A percentile compares a stretch with the other conserved stretches of the same genome.
Conservation (phyloP, 345 rosid genomes). For the Camelina sativa region DNA sequence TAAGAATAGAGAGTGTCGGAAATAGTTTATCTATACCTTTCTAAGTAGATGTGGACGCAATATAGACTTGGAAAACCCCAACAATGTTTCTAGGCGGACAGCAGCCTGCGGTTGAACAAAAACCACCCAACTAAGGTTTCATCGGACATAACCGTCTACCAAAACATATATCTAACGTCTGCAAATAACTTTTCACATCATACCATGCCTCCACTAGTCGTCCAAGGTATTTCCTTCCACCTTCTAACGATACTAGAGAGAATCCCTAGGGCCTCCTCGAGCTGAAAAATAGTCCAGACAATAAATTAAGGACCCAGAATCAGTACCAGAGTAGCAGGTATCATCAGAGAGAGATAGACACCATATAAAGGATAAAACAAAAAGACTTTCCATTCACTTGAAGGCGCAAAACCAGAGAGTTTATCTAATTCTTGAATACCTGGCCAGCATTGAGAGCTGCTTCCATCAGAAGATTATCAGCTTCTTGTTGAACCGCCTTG, state of each 20-base stretch:
- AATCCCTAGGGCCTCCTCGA: slow-evolving; percentile 55
- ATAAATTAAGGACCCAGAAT: too few species aligned
- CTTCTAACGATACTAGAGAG: slow-evolving; percentile 54
- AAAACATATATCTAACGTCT: slow-evolving; percentile 8
- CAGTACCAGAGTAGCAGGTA: too few species aligned
- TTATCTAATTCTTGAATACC: too few species aligned
- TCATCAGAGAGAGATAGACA: too few species aligned
- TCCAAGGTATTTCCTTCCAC: slow-evolving; percentile 79
- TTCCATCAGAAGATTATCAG: slow-evolving; percentile 83
- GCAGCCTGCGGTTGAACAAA: slow-evolving; percentile 54
- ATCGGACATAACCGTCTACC: slow-evolving; percentile 16
- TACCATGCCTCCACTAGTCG: slow-evolving; percentile 85
- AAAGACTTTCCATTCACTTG: too few species aligned
- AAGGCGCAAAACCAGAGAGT: too few species aligned
- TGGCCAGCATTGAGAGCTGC: slow-evolving; percentile 76
- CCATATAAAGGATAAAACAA: too few species aligned
- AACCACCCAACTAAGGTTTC: slow-evolving; percentile 6
- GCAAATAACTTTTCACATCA: slow-evolving; percentile 29
- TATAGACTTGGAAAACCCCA: slow-evolving; percentile 61
- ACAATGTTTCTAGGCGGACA: slow-evolving; percentile 61
- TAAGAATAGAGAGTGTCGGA: slow-evolving; percentile 5
- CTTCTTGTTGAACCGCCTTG: slow-evolving; percentile 60
- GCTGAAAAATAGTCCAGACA: too few species aligned
- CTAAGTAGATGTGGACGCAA: slow-evolving; percentile 63
- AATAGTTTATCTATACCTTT: slow-evolving; percentile 51